phyloP scores from a whole-genome alignment of 768 basidiomycete genomes.

The Pisolithus sp. region DNA sequence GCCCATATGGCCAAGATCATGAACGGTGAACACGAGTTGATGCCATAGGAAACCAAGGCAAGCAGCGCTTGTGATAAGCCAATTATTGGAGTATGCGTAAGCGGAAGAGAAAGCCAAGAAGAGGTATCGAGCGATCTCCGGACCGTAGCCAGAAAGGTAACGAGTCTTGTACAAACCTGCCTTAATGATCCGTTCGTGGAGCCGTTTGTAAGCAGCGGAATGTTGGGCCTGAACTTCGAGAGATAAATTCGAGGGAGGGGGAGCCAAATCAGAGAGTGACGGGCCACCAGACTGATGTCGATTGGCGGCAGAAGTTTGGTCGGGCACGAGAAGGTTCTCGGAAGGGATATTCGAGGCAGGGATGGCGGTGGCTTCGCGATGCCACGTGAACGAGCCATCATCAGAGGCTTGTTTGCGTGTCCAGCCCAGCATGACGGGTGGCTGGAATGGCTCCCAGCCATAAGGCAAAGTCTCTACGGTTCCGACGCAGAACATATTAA shows the following conservation, averaged over 20 bases:
- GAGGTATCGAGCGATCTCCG: slow-evolving; percentile 76
- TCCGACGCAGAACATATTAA: slow-evolving; percentile 55
- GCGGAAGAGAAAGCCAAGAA: slow-evolving; percentile 55
- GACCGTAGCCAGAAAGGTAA: slow-evolving; percentile 83
- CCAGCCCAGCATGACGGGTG: slow-evolving; percentile 86
- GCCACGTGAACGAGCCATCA: slow-evolving; percentile 46
- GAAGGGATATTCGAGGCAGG: slow-evolving; percentile 33
- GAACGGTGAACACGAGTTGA: slow-evolving; percentile 85
- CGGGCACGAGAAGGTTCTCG: slow-evolving; percentile 59
- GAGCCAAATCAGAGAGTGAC: slow-evolving; percentile 40
- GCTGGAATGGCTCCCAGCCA: slow-evolving; percentile 71
- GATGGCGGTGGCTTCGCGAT: slow-evolving; percentile 51
- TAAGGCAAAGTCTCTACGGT: slow-evolving; percentile 48
- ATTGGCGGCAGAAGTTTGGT: slow-evolving; percentile 21
- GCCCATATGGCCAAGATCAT: slow-evolving; percentile 94
- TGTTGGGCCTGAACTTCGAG: slow-evolving; percentile 56
- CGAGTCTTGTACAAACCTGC: slow-evolving; percentile 84
- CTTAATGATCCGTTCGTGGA: slow-evolving; percentile 66
- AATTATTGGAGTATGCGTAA: slow-evolving; percentile 53
- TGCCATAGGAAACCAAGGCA: slow-evolving; percentile 91
- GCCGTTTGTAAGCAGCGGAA: slow-evolving; percentile 70
- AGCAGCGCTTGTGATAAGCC: slow-evolving; percentile 70
- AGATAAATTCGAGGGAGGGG: slow-evolving; percentile 49
- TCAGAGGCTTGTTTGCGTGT: slow-evolving; percentile 46
- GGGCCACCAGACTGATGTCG: slow-evolving; percentile 23